Conservation (phyloP, 768 basidiomycete species). For the Coprinopsis cinerea region DNA sequence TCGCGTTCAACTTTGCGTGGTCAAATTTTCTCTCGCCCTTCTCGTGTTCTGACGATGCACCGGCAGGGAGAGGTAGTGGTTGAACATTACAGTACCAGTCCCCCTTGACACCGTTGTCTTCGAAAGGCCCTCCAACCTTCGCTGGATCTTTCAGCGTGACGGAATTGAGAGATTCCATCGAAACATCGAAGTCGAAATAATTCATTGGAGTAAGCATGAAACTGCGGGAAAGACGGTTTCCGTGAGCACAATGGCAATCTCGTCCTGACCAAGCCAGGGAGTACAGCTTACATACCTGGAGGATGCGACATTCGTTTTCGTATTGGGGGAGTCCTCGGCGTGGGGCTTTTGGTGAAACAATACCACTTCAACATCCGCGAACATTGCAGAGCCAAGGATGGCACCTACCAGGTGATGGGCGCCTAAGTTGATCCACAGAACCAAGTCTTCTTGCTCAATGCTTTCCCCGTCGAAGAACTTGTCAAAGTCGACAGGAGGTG, state of each 20-base stretch:
- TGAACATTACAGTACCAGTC: too few relatives aligned
- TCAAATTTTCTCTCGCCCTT: too few relatives aligned
- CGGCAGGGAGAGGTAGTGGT: too few relatives aligned
- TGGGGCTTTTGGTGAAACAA: conserved; percentile 34
- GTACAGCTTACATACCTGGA: conserved; percentile 34
- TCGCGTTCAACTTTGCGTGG: too few relatives aligned
- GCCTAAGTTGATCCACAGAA: conserved; percentile 62
- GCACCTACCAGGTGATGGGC: conserved; percentile 53
- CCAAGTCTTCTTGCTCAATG: conserved; percentile 58
- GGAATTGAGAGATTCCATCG: conserved; percentile 51
- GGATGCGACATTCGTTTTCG: conserved; percentile 49
- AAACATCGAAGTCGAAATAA: conserved; percentile 59
- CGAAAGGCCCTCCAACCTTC: too few relatives aligned
- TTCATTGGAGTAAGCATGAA: conserved; percentile 59
- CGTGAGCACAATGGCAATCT: background rate
- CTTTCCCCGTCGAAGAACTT: conserved; percentile 61
- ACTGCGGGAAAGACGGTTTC: conserved; percentile 21
- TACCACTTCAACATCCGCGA: background rate
- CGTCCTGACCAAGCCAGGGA: background rate
- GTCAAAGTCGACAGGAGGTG: conserved; percentile 52
- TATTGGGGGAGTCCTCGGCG: conserved; percentile 61
- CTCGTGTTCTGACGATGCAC: too few relatives aligned
- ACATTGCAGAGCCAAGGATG: background rate
- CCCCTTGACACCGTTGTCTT: too few relatives aligned
- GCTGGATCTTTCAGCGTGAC: conserved; percentile 20